These are phyloP conservation scores for Pelagomonas calceolata DNA, from an alignment of 108 stramenopile species.

Conservation along the genomic window DNA sequence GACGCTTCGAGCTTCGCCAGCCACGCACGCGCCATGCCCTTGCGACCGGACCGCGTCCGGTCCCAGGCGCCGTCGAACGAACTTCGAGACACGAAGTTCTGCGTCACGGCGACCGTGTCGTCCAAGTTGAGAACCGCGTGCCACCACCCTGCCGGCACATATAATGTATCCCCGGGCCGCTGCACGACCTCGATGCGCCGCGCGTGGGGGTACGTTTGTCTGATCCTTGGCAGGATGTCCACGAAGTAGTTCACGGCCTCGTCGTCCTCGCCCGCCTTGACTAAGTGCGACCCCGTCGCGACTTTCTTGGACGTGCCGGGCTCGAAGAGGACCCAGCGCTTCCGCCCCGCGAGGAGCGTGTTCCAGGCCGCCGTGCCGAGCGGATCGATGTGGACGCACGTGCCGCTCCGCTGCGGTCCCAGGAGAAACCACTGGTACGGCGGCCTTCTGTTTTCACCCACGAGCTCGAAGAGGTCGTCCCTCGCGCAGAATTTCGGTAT, in stretches of 20 bases:
- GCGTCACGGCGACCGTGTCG: constrained; percentile 86
- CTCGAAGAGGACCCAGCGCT: constrained; percentile 96
- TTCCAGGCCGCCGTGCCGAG: constrained; percentile 95
- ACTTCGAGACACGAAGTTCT: constrained; percentile 82
- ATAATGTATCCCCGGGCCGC: constrained; percentile 88
- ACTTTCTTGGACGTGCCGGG: constrained; percentile 68
- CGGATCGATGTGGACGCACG: constrained; percentile 89
- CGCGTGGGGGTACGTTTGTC: constrained; percentile 31
- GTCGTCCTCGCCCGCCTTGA: constrained; percentile 77
- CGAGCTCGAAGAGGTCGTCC: constrained; percentile 81
- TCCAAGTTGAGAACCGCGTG: constrained; percentile 94
- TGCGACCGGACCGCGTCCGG: constrained; percentile 74
- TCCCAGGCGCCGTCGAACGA: constrained; percentile 91
- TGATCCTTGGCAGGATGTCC: constrained; percentile 76
- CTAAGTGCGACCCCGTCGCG: constrained; percentile 66
- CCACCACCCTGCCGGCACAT: constrained; percentile 94
- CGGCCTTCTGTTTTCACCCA: constrained; percentile 79
- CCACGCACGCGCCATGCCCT: constrained; percentile 87
- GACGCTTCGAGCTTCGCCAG: constrained; percentile 42
- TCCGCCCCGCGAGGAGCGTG: constrained; percentile 75
- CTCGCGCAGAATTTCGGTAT: constrained; percentile 75
- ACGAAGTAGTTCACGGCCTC: constrained; percentile 95
- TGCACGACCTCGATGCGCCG: constrained; percentile 84
- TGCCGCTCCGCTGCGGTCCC: constrained; percentile 81
- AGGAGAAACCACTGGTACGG: constrained; percentile 95